phyloP scores from a whole-genome alignment of 2,329 filamentous ascomycete genomes.

The Sarocladium strictum region DNA sequence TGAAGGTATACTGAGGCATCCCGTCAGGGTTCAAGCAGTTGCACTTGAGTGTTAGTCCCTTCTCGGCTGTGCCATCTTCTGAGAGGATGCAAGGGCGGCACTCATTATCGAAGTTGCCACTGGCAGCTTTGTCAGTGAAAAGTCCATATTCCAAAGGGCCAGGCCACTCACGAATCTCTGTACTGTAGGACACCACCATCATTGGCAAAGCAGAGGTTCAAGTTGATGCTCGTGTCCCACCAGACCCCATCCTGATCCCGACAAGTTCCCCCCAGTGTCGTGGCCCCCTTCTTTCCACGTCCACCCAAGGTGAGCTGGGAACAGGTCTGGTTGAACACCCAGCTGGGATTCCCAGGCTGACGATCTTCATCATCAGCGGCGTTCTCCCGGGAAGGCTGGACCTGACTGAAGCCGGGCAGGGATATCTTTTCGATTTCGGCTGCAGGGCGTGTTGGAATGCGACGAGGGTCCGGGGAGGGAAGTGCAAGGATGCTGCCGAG shows the following conservation, averaged over 20 bases:
- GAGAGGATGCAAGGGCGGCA: constrained; percentile 18
- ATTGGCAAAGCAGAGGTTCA: constrained; percentile 19
- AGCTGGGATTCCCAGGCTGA: constrained; percentile 6
- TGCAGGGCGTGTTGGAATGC: neutral
- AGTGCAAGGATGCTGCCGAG: neutral
- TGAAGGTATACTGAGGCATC: constrained; percentile 11
- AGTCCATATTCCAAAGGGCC: neutral
- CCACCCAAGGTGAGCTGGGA: constrained; percentile 17
- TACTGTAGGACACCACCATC: constrained; percentile 15
- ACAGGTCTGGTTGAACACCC: constrained; percentile 13
- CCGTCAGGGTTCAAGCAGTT: constrained; percentile 14
- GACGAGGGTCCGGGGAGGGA: neutral
- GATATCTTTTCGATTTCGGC: constrained; percentile 1
- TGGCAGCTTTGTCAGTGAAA: neutral
- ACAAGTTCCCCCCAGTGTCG: constrained; percentile 17
- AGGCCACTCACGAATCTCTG: constrained; percentile 13
- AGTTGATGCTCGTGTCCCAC: constrained; percentile 21
- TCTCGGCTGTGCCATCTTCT: neutral
- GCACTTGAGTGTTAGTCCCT: constrained; percentile 15
- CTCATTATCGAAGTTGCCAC: constrained; percentile 17
- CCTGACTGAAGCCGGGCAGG: constrained; percentile 4
- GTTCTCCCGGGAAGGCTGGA: neutral
- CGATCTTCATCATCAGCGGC: neutral
- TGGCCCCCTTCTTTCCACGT: constrained; percentile 14
- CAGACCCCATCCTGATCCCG: constrained; percentile 13